Conservation (phyloP, 768 basidiomycete species). For the Naganishia kalamii region DNA sequence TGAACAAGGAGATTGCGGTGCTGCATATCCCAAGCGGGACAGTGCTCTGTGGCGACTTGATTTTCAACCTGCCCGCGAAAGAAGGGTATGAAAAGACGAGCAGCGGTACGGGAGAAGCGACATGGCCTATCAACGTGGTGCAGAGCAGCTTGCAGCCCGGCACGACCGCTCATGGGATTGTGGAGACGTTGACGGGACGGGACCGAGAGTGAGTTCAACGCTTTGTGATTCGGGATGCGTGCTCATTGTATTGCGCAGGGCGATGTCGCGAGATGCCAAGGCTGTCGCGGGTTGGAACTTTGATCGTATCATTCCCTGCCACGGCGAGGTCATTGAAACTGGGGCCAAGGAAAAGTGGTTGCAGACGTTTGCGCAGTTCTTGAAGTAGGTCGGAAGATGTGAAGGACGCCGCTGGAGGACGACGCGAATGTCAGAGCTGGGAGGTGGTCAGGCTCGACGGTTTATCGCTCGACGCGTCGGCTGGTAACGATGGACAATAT, state of each 20-base stretch:
- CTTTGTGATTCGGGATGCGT: neutral
- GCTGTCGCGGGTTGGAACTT: slow-evolving; percentile 60
- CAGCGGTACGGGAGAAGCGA: slow-evolving; percentile 26
- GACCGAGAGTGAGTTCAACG: slow-evolving; percentile 44
- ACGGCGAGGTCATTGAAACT: slow-evolving; percentile 60
- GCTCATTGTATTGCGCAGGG: slow-evolving; percentile 14
- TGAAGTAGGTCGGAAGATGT: too few species aligned
- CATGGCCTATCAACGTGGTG: slow-evolving; percentile 25
- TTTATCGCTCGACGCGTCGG: too few species aligned
- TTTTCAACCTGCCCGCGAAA: slow-evolving; percentile 71
- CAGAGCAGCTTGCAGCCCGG: slow-evolving; percentile 35
- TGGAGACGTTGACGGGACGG: slow-evolving; percentile 35
- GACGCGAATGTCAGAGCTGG: too few species aligned
- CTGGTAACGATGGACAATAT: too few species aligned
- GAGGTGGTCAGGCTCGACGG: too few species aligned
- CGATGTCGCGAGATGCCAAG: slow-evolving; percentile 60
- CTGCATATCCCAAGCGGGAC: slow-evolving; percentile 65
- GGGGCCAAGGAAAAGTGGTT: slow-evolving; percentile 55
- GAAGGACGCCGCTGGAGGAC: too few species aligned
- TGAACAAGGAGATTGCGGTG: slow-evolving; percentile 77
- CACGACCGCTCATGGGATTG: slow-evolving; percentile 33
- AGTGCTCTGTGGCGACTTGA: slow-evolving; percentile 71
- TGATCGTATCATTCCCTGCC: slow-evolving; percentile 48
- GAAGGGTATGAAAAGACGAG: slow-evolving; percentile 56
- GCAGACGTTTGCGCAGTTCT: slow-evolving; percentile 34